Conservation (phyloP, 805 yeast genomes). For the Blastobotrys muscicola region DNA sequence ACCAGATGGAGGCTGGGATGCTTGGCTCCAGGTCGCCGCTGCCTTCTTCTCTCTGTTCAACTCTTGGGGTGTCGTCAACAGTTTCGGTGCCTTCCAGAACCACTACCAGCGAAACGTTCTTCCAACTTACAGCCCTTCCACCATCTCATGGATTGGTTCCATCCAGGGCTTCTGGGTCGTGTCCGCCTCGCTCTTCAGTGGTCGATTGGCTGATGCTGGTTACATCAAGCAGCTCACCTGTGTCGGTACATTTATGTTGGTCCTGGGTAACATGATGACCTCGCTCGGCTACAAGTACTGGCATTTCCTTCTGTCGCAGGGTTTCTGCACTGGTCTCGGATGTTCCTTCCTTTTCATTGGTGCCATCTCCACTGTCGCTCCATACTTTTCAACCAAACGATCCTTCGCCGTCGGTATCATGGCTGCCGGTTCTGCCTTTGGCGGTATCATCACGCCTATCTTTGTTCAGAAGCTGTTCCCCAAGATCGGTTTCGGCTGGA, state of each 20-base stretch:
- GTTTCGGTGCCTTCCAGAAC: conserved; percentile 23
- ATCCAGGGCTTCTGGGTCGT: conserved; percentile 24
- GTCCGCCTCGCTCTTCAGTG: conserved; percentile 20
- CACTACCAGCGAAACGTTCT: conserved; percentile 21
- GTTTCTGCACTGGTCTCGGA: conserved; percentile 40
- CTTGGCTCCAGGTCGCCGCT: conserved; percentile 10
- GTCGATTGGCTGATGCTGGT: conserved; percentile 25
- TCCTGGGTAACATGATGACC: conserved; percentile 26
- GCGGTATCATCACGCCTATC: conserved; percentile 41
- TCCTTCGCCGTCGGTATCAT: conserved; percentile 38
- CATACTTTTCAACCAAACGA: conserved; percentile 36
- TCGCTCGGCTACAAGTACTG: conserved; percentile 31
- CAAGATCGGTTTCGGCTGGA: conserved; percentile 41
- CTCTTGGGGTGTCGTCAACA: conserved; percentile 17
- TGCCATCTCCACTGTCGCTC: conserved; percentile 35
- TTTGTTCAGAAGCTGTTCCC: conserved; percentile 35
- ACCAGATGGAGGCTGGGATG: conserved; percentile 12
- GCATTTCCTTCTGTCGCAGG: conserved; percentile 45
- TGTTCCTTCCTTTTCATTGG: conserved; percentile 35
- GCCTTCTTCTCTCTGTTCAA: conserved; percentile 13
- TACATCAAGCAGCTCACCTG: conserved; percentile 14
- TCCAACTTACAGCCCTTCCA: conserved; percentile 21
- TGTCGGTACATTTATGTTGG: conserved; percentile 20
- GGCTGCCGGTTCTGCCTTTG: conserved; percentile 42
- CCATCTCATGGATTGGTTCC: conserved; percentile 29